These are phyloP conservation scores for Hypsizygus marmoreus DNA, from an alignment of 768 basidiomycete species.

Conservation along the genomic window DNA sequence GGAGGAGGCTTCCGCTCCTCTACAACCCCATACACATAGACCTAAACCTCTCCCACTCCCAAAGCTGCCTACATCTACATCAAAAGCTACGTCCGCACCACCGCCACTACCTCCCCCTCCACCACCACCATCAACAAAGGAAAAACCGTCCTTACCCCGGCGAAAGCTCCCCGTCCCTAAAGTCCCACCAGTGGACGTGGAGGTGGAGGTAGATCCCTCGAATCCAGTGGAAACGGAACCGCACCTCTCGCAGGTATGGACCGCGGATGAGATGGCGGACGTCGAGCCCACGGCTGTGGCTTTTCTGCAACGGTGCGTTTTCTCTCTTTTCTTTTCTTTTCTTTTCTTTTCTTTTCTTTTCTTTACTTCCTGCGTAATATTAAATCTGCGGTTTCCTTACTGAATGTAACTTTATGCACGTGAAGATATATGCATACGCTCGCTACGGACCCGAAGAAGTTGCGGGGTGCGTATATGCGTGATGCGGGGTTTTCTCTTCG, in stretches of 20 bases:
- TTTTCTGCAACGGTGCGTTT: slow-evolving; percentile 15
- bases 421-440: too few relatives aligned
- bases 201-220: not conserved
- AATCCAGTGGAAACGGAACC: not conserved
- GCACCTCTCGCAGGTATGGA: slow-evolving; percentile 3
- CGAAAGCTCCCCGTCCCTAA: not conserved
- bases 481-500: too few relatives aligned
- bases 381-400: not conserved
- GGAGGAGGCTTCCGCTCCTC: too few relatives aligned
- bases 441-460: too few relatives aligned
- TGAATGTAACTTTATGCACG: slow-evolving; percentile 26
- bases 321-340: not conserved
- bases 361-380: too few relatives aligned
- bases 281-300: slow-evolving; percentile 15
- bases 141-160: too few relatives aligned
- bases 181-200: not conserved
- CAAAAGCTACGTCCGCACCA: too few relatives aligned
- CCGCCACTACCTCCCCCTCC: too few relatives aligned
- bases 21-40: not conserved
- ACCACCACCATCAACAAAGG: too few relatives aligned
- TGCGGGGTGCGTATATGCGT: too few relatives aligned
- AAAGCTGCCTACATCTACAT: too few relatives aligned
- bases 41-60: slow-evolving; percentile 4
- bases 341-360: too few relatives aligned
- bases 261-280: slow-evolving; percentile 2